phyloP scores from a whole-genome alignment of 768 basidiomycete genomes.

The Mycena belliarum region DNA sequence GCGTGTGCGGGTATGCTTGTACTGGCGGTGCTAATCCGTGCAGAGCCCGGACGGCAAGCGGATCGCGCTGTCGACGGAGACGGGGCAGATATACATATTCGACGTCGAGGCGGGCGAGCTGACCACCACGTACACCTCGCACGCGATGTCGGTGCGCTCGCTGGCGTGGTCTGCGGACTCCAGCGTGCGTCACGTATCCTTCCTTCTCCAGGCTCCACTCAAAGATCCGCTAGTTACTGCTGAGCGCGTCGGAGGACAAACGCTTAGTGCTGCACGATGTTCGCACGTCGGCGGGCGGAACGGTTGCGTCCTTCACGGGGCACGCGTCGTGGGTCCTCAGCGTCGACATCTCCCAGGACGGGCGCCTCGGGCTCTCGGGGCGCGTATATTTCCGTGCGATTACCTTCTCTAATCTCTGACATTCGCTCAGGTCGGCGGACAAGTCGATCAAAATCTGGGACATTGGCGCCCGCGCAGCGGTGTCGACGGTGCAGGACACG shows the following conservation, averaged over 20 bases:
- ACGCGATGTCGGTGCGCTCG: conserved; percentile 88
- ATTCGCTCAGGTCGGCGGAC: conserved; percentile 66
- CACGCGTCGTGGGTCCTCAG: conserved; percentile 93
- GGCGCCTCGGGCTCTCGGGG: conserved; percentile 80
- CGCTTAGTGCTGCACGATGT: conserved; percentile 90
- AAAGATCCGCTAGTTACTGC: conserved; percentile 61
- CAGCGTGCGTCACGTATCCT: conserved; percentile 53
- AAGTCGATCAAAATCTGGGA: conserved; percentile 90
- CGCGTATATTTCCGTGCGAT: conserved; percentile 32
- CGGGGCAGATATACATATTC: conserved; percentile 86
- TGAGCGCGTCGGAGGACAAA: conserved; percentile 93
- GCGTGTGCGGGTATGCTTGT: conserved; percentile 28
- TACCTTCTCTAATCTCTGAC: neutral
- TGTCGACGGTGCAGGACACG: conserved; percentile 76
- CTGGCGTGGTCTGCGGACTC: conserved; percentile 90
- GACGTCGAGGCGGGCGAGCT: conserved; percentile 73
- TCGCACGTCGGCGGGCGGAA: conserved; percentile 56
- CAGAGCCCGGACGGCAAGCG: conserved; percentile 89
- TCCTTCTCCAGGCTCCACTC: too few species aligned
- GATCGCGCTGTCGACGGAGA: conserved; percentile 80
- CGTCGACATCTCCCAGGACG: conserved; percentile 80
- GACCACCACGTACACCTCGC: conserved; percentile 74
- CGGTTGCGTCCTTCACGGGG: conserved; percentile 83
- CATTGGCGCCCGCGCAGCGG: conserved; percentile 67
- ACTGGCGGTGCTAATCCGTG: neutral